These are phyloP conservation scores for Rhododendron griersonianum DNA, from an alignment of 148 eudicot species.

Conservation along the genomic window DNA sequence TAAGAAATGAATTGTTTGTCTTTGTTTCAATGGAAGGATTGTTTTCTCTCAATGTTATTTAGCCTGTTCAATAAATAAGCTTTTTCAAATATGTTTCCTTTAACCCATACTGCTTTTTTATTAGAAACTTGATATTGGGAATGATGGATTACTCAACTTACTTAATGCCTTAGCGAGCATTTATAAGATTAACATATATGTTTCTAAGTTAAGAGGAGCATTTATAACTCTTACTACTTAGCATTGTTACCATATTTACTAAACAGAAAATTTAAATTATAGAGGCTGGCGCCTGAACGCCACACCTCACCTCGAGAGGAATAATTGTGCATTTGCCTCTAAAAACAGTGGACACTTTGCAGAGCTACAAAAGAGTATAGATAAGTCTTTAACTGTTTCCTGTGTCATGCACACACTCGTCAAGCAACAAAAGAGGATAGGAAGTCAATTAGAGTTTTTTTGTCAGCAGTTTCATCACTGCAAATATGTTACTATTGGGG, in stretches of 20 bases:
- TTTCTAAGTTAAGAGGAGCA: background rate
- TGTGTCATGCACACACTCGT: background rate
- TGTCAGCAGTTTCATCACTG: background rate
- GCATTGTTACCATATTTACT: background rate
- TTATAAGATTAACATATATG: background rate
- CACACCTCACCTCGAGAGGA: background rate
- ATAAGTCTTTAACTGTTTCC: background rate
- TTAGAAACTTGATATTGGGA: background rate
- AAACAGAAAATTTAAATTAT: background rate
- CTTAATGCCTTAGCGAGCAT: background rate
- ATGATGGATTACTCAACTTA: background rate
- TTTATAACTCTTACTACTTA: background rate
- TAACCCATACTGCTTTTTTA: background rate
- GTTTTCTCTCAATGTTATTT: background rate
- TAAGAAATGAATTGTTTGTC: background rate
- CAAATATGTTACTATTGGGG: background rate
- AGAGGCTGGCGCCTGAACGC: background rate
- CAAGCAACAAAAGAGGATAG: background rate
- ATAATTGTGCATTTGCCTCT: background rate
- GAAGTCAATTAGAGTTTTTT: background rate
- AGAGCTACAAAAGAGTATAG: background rate
- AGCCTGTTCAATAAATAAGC: background rate
- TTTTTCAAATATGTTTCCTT: background rate
- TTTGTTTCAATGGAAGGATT: background rate
- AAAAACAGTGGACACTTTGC: background rate